Conservation (phyloP, 2,329 filamentous ascomycete genomes). For the Claviceps sp. region DNA sequence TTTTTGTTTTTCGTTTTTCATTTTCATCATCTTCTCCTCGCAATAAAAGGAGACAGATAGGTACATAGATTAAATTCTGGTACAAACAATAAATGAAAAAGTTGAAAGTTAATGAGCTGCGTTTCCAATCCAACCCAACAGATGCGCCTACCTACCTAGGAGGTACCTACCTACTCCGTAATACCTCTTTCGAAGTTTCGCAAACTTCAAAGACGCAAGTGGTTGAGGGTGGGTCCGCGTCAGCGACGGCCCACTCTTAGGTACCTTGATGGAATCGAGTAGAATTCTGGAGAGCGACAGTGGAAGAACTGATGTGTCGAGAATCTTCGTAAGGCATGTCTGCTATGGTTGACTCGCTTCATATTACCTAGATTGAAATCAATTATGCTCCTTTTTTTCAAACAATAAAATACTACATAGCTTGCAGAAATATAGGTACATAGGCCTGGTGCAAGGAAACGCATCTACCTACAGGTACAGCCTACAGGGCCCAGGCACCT, state of each 20-base stretch:
- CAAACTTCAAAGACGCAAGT: background rate
- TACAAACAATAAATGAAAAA: no score
- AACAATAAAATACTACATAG: no score
- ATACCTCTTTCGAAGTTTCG: no score
- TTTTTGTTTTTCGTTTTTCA: background rate
- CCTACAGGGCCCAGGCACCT: no score
- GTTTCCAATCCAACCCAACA: no score
- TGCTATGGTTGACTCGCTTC: no score
- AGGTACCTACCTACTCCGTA: no score
- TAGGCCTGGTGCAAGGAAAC: background rate
- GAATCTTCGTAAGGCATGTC: background rate
- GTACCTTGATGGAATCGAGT: background rate
- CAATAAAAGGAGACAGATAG: conserved; percentile 10
- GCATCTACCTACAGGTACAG: background rate
- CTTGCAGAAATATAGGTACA: background rate
- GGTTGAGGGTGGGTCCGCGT: background rate
- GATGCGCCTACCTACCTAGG: no score
- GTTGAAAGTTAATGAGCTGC: no score
- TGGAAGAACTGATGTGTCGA: background rate
- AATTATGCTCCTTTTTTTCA: no score
- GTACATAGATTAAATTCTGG: conserved; percentile 6
- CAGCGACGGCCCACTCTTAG: no score
- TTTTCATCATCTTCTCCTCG: conserved; percentile 7
- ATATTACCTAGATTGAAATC: no score
- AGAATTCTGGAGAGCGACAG: background rate